Evolutionary conservation across 2,329 filamentous ascomycete species (phyloP).

Genomic region (Pestalotiopsis sp.): DNA sequence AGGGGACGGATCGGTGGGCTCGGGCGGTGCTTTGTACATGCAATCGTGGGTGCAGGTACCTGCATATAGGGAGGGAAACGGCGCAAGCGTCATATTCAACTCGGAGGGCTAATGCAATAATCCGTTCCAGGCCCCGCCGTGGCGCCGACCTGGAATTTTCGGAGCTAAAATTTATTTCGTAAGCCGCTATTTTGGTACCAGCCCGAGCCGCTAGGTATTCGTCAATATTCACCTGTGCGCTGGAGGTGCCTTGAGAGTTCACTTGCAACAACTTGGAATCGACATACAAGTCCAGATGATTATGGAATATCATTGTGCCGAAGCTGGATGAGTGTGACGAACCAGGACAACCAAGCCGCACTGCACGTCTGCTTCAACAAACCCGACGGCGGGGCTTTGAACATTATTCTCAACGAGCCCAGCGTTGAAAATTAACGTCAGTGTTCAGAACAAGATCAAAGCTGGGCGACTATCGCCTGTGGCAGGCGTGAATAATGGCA

Average conservation of each 20-base stretch:
- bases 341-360: neutral
- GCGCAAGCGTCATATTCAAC: neutral
- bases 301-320: neutral
- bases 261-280: neutral
- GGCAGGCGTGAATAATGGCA: slow-evolving; percentile 15
- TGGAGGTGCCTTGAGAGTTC: neutral
- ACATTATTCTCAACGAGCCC: neutral
- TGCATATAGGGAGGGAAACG: neutral
- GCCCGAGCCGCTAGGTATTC: neutral
- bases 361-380: neutral
- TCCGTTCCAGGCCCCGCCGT: neutral
- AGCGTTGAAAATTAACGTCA: neutral
- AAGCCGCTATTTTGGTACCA: neutral
- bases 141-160: neutral
- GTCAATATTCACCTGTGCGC: neutral
- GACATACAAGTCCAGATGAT: neutral
- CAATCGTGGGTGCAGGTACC: neutral
- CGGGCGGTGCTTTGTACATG: neutral
- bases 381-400: neutral
- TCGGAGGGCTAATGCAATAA: neutral
- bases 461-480: neutral
- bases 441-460: neutral
- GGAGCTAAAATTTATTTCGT: neutral
- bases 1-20: neutral
- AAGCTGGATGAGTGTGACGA: neutral